A percentile compares a stretch with the other conserved stretches of the same genome.
Conservation (phyloP, 441 rosid genomes). For the Adansonia madagascariensis region DNA sequence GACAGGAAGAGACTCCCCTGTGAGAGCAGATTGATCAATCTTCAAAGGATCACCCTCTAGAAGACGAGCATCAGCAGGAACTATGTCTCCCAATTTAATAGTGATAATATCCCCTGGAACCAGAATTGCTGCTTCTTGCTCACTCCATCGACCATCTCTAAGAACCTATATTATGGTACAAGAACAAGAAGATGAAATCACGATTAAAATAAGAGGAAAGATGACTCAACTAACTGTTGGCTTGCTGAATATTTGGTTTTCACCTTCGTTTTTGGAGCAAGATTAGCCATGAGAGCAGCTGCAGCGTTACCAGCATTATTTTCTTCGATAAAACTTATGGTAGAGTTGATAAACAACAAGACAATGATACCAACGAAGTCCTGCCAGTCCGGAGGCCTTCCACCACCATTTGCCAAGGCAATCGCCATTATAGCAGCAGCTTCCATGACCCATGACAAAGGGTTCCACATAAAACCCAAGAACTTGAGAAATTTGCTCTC, state of each 20-base stretch:
- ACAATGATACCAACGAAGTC: conserved; percentile 80
- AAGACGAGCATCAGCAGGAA: conserved; percentile 94
- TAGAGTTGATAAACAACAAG: conserved; percentile 78
- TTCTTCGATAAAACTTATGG: conserved; percentile 89
- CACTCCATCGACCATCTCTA: conserved; percentile 79
- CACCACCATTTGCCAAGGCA: conserved; percentile 71
- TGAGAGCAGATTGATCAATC: conserved; percentile 90
- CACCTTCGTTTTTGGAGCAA: conserved; percentile 91
- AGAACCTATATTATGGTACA: conserved; percentile 54
- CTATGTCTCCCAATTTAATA: conserved; percentile 81
- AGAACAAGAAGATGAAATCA: conserved; percentile 5
- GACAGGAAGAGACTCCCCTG: conserved; percentile 91
- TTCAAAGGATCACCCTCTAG: conserved; percentile 92
- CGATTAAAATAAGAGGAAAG: neutral
- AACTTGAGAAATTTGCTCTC: conserved; percentile 81
- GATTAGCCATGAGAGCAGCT: conserved; percentile 92
- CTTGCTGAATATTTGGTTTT: neutral
- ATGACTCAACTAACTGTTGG: neutral
- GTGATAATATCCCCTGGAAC: conserved; percentile 91
- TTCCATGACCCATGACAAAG: conserved; percentile 97
- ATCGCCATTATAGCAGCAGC: conserved; percentile 92
- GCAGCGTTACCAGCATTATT: conserved; percentile 96
- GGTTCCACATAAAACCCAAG: conserved; percentile 96
- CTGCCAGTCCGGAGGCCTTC: conserved; percentile 93
- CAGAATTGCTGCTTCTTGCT: conserved; percentile 87